Evolutionary conservation across 495 filamentous ascomycete genomes (phyloP), one percentile per base, ranked within the genome.

Genomic region (Lasiosphaeriaceae sp.): DNA sequence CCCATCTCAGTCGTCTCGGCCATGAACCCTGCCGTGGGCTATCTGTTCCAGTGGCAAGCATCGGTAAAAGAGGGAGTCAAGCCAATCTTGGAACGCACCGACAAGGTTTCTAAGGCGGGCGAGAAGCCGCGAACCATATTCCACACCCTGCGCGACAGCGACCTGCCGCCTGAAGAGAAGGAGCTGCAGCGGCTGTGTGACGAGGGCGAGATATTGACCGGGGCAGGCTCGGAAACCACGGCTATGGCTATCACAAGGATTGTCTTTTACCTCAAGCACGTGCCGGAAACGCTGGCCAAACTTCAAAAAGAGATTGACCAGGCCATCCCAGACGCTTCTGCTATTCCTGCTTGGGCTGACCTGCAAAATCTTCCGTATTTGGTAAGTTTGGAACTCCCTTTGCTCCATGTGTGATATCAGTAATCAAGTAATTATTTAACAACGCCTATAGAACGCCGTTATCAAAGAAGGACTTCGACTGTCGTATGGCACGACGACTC

Each of bases 331-430:
- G 52, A 62, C 23, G 17, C 60, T 12, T 29, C 51, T 16, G 44
- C 53, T 1, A 55, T 60, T 26, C 63, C 67, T 11, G 58, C 71
- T 7, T 77, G 70, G 71, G 54, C 56, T 20, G 66, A 76, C 26
- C 67, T 85, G 21, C 80, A 84, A 54, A 52, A 72, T 23, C 64
- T 85, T 21, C 78, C 82, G 0, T 82, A 83, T 58, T 57, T 85
- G n/a, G 62, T 66, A 48, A 43, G 60, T 59, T 4, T 3, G n/a
- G n/a, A n/a, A 2, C 16, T 41, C 44, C 43, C 17, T 9, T 23
- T 44, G n/a, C 20, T 48, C n/a, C 24, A 20, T 9, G n/a, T n/a
- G n/a, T n/a, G n/a, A n/a, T n/a, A n/a, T n/a, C n/a, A n/a, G n/a
- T n/a, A n/a, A n/a, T n/a, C n/a, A n/a, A n/a, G n/a, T n/a, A n/a